A percentile compares a stretch with the other conserved stretches of the same genome.
Conservation (phyloP, 108 stramenopile genomes). For the Stephanodiscus minutulus region DNA sequence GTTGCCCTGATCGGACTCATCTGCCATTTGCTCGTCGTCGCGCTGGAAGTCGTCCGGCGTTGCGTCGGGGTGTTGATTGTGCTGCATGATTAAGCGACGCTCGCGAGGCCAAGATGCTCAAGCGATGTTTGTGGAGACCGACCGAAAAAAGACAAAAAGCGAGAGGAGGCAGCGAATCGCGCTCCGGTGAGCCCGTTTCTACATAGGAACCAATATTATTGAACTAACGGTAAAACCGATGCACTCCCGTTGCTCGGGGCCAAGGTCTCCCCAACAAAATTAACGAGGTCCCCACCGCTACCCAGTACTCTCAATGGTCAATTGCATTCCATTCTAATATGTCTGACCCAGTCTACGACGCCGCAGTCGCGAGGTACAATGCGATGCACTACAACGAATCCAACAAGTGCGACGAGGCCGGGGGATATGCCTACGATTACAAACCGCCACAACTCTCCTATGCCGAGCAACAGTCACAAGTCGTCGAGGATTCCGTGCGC, state of each 20-base stretch:
- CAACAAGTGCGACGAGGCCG: conserved; percentile 23
- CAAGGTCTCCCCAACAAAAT: not conserved
- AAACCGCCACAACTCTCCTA: conserved; percentile 58
- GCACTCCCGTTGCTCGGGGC: too few relatives aligned
- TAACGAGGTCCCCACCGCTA: not conserved
- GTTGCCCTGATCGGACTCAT: not conserved
- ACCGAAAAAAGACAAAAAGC: too few relatives aligned
- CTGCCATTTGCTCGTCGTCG: not conserved
- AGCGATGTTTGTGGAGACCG: too few relatives aligned
- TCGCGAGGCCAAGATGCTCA: too few relatives aligned
- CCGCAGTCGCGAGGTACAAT: not conserved
- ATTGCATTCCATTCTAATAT: not conserved
- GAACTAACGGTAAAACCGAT: not conserved
- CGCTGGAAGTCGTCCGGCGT: not conserved
- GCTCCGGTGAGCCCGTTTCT: not conserved
- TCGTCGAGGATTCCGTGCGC: conserved; percentile 72
- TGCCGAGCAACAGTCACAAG: conserved; percentile 72
- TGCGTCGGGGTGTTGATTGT: not conserved
- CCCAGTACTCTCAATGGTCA: not conserved
- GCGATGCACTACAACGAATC: conserved; percentile 19
- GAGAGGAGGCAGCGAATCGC: not conserved
- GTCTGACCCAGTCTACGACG: not conserved
- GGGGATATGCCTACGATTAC: conserved; percentile 15
- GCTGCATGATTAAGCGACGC: too few relatives aligned
- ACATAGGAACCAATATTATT: not conserved